Evolutionary conservation across 352 stramenopile species (phyloP), one percentile per base, ranked within the genome.

Genomic region (Phytophthora pseudosyringae): DNA sequence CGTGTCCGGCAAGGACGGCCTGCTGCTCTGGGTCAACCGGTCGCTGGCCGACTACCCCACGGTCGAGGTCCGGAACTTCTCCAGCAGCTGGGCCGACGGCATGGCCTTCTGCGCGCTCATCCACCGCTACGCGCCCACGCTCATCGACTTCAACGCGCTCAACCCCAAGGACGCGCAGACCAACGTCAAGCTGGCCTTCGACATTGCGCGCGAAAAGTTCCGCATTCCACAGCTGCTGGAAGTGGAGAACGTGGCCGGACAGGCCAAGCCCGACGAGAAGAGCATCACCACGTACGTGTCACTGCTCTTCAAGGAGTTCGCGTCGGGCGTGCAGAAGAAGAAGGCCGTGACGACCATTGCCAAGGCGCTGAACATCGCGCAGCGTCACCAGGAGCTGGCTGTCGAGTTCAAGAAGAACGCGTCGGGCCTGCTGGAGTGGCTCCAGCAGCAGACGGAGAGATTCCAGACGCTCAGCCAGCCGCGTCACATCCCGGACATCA

Each of bases 221-320:
- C 87, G 76, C 57, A 96, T 97, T 69, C 89, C 88, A 40, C 82
- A 94, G 63, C 69, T 97, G 44, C 71, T 97, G 4, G 90, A 97
- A 62, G 86, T 94, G 21, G 77, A 86, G 32, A 92, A 95, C 40
- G 88, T 97, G 15, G 86, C 87, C 5, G 90, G 88, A 50, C 80
- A 85, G 21, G 78, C 71, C 9, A 97, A 97, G 63, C 90, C 90
- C 1, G 91, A 97, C 36, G 91, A 97, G 49, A 97, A 97, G 80
- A 94, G 81, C 68, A 95, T 97, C 71, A 93, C 94, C 45, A 96
- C 91, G 62, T 97, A 97, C 64, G 88, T 97, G 21, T 94, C 86
- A 29, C 72, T 97, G 45, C 86, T 97, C 44, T 97, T 96, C 71
- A 95, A 95, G 72, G 88, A 96, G 69, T 97, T 97, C 54, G 91